Evolutionary conservation across 164 flowering plant species (phyloP), one percentile per base, ranked within the genome.

Genomic region (Nelumbo lutea): DNA sequence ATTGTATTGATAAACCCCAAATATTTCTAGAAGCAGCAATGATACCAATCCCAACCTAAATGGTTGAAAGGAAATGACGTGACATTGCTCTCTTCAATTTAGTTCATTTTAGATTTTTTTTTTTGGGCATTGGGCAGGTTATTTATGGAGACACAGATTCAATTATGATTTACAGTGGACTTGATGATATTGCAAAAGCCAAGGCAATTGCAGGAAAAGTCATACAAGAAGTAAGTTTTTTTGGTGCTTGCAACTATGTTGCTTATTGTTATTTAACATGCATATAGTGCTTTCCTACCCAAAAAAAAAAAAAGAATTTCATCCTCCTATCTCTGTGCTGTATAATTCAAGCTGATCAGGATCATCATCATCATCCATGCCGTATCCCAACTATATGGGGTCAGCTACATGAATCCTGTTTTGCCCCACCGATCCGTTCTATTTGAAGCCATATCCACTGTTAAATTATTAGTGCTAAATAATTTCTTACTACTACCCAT

Each of bases 71-170:
- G 39, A 40, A 48, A 40, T 64, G 11, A 43, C 42, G 50, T 68
- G 57, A 10, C 52, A 14, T 61, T 60, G 14, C 4, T 53, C 15
- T 14, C 15, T 9, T 51, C 5, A 67, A 45, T 61, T 65, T 42
- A 11, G 62, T 41, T 53, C 50, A 15, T 42, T 58, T 62, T 60
- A 56, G 40, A 61, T 63, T 74, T 9, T 27, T 72, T 62, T 9
- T 67, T 46, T 73, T 79, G 4, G 27, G 27, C 61, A 53, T 69
- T 47, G 69, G 68, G 67, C 83, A 96, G 99, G 99, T 96, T 56
- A 88, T 96, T 13, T 96, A 96, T 76, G 99, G 99, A 58, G 99
- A 96, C 77, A 96, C 99, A 39, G 99, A 96, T 83, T 96, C 99
- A 66, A 96, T 96, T 47, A 96, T 96, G 99, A 88, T 96, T 67